Conservation (phyloP, 2,329 filamentous ascomycete genomes). For the Myriosclerotinia duriaeana region DNA sequence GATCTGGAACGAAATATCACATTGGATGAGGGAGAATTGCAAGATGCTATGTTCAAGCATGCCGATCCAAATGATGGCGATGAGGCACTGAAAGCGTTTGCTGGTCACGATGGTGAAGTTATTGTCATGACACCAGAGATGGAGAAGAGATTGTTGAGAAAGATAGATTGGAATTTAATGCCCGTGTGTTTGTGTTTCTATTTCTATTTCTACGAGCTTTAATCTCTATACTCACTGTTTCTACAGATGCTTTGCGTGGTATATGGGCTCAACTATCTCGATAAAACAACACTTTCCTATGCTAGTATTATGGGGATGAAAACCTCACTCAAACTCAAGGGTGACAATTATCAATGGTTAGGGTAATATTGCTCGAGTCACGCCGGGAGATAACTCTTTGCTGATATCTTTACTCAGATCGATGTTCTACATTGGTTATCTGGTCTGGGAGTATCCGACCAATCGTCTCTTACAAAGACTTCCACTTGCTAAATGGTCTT, state of each 20-base stretch:
- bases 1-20: conserved; percentile 28
- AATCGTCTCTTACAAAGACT: conserved; percentile 49
- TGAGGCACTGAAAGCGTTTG: conserved; percentile 46
- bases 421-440: conserved; percentile 49
- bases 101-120: conserved; percentile 42
- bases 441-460: conserved; percentile 39
- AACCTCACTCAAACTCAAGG: conserved; percentile 44
- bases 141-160: conserved; percentile 45
- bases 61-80: conserved; percentile 46
- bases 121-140: conserved; percentile 44
- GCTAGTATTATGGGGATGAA: conserved; percentile 52
- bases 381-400: not conserved
- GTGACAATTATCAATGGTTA: conserved; percentile 49
- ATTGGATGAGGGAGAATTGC: conserved; percentile 30
- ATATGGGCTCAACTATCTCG: conserved; percentile 58
- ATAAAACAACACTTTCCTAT: conserved; percentile 50
- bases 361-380: conserved; percentile 34
- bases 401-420: conserved; percentile 3
- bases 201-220: too few relatives aligned
- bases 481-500: conserved; percentile 63
- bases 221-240: conserved; percentile 8
- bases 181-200: conserved; percentile 38
- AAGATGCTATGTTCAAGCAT: conserved; percentile 40
- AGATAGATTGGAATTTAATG: conserved; percentile 50
- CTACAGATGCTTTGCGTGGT: conserved; percentile 53